These are phyloP conservation scores for Gyromitra esculenta DNA, from an alignment of 2,329 filamentous ascomycete genomes.

Conservation along the genomic window DNA sequence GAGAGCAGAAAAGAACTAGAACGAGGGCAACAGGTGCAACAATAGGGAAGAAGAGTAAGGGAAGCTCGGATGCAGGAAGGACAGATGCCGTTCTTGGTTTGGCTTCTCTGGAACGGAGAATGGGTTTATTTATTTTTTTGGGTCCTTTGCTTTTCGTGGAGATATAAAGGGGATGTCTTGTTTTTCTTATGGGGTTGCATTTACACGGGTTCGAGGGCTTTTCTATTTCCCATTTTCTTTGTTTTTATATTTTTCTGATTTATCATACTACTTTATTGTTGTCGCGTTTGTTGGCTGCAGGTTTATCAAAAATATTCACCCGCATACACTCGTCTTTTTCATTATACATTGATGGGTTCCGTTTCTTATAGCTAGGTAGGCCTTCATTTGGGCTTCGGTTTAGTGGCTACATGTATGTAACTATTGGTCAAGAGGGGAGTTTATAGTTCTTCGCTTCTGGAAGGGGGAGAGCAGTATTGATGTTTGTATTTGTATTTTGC, in stretches of 20 bases:
- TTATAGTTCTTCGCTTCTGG: slow-evolving; percentile 38
- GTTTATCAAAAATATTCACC: slow-evolving; percentile 34
- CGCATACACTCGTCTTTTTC: slow-evolving; percentile 2
- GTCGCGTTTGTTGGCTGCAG: slow-evolving; percentile 29
- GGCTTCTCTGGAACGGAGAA: slow-evolving; percentile 5
- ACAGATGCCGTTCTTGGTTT: slow-evolving; percentile 27
- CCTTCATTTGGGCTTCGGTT: slow-evolving; percentile 32
- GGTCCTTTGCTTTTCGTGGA: slow-evolving; percentile 36
- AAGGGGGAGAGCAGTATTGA: slow-evolving; percentile 26
- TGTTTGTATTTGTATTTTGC: slow-evolving; percentile 26
- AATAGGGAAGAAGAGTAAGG: not conserved
- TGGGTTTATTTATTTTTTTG: slow-evolving; percentile 14
- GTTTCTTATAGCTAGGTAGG: slow-evolving; percentile 17
- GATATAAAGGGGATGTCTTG: slow-evolving; percentile 37
- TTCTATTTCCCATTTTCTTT: slow-evolving; percentile 26
- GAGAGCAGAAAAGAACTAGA: slow-evolving; percentile 19
- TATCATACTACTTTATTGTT: slow-evolving; percentile 37
- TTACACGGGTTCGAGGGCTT: slow-evolving; percentile 42
- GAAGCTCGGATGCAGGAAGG: not conserved
- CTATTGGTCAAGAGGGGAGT: slow-evolving; percentile 15
- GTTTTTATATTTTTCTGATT: slow-evolving; percentile 40
- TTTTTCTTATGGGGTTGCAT: slow-evolving; percentile 47
- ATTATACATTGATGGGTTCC: slow-evolving; percentile 8
- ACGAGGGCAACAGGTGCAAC: not conserved
- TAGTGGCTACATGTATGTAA: slow-evolving; percentile 19